Conservation (phyloP, 768 basidiomycete genomes). For the Suillus plorans region DNA sequence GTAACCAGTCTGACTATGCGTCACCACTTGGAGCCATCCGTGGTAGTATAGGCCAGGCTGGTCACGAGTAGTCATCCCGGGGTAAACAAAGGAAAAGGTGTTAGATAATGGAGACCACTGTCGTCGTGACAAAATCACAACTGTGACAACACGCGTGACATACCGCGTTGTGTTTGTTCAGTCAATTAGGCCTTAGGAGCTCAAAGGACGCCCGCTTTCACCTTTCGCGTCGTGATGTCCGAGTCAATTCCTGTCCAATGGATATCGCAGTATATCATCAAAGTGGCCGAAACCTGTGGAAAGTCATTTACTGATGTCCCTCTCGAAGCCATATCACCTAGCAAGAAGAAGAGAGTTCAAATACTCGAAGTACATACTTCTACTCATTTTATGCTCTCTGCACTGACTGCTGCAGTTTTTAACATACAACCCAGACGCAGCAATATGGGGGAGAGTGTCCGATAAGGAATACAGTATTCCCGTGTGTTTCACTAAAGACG, state of each 20-base stretch:
- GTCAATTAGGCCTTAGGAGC: neutral
- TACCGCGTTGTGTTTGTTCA: constrained; percentile 7
- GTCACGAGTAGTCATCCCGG: too few relatives aligned
- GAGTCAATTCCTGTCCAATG: constrained; percentile 45
- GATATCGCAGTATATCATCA: constrained; percentile 54
- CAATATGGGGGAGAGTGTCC: constrained; percentile 65
- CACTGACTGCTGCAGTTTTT: constrained; percentile 47
- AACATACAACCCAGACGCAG: constrained; percentile 44
- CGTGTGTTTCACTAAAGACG: constrained; percentile 54
- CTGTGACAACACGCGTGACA: constrained; percentile 7
- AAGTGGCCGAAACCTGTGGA: constrained; percentile 52
- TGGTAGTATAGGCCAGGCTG: too few relatives aligned
- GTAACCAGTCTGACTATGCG: too few relatives aligned
- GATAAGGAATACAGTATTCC: constrained; percentile 54
- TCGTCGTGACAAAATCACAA: too few relatives aligned
- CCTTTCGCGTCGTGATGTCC: constrained; percentile 30
- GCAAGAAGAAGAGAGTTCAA: constrained; percentile 54
- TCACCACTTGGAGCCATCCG: too few relatives aligned
- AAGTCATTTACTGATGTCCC: constrained; percentile 34
- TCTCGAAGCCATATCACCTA: constrained; percentile 9
- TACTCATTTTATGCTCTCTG: constrained; percentile 2
- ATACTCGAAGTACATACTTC: constrained; percentile 47
- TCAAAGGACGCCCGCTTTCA: neutral
- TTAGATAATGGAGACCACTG: neutral
- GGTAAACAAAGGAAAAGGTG: neutral